Evolutionary conservation across 257 asterid genomes (phyloP).

Genomic region (Handroanthus guayacan): DNA sequence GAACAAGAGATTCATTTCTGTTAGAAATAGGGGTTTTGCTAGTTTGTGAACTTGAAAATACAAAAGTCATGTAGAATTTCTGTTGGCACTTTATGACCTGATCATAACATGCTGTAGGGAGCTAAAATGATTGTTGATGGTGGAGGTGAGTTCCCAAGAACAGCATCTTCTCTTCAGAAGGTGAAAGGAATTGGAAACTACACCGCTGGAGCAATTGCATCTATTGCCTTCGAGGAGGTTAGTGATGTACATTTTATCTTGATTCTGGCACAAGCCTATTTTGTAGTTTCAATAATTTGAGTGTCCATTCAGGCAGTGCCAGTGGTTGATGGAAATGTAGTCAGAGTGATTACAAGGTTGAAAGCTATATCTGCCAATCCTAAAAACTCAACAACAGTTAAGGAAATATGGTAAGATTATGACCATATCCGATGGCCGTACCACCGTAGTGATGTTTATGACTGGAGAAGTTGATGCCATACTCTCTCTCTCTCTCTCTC

Average conservation of each 20-base stretch:
- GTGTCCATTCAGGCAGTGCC: conserved; percentile 76
- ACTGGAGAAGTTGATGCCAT: not conserved
- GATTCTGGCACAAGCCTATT: conserved; percentile 9
- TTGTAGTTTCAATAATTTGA: conserved; percentile 23
- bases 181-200: conserved; percentile 93
- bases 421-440: conserved; percentile 4
- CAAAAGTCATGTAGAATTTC: not conserved
- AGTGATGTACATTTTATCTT: conserved; percentile 25
- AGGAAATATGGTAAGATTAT: conserved; percentile 75
- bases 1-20: not conserved
- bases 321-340: conserved; percentile 95
- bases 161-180: conserved; percentile 75
- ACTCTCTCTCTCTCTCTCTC: not conserved
- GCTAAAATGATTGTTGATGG: conserved; percentile 88
- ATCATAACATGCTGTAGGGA: conserved; percentile 58
- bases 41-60: conserved; percentile 1
- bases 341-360: conserved; percentile 85
- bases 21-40: not conserved
- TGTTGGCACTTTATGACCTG: conserved; percentile 6
- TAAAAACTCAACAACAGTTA: conserved; percentile 64
- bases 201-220: conserved; percentile 97
- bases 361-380: conserved; percentile 92
- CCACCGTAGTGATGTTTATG: not conserved
- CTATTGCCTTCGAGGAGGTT: conserved; percentile 94
- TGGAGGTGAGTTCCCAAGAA: conserved; percentile 79